These are phyloP conservation scores for Aristolochia californica DNA, from an alignment of 164 flowering plant genomes.

Conservation along the genomic window DNA sequence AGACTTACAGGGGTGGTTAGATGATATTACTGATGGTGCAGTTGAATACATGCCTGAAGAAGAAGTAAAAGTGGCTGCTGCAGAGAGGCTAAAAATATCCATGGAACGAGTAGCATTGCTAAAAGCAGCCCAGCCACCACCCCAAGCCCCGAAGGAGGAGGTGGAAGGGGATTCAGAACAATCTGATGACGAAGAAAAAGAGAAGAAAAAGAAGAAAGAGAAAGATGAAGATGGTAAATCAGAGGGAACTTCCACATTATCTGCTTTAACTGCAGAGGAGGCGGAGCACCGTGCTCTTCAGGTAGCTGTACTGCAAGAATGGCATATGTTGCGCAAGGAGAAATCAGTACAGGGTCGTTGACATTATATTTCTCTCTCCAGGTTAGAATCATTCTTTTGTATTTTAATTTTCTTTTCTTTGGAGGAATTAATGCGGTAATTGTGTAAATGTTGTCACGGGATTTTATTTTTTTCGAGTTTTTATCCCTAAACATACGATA, in stretches of 20 bases:
- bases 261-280: constrained; percentile 75
- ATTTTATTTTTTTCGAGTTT: no score
- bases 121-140: constrained; percentile 79
- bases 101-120: constrained; percentile 86
- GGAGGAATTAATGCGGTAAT: no score
- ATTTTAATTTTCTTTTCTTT: no score
- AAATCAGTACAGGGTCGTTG: constrained; percentile 37
- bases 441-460: no score
- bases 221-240: constrained; percentile 40
- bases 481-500: no score
- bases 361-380: no score
- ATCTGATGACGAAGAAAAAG: constrained; percentile 23
- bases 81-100: constrained; percentile 72
- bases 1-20: constrained; percentile 88
- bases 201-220: constrained; percentile 20
- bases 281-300: constrained; percentile 94
- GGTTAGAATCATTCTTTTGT: background rate
- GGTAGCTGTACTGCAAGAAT: constrained; percentile 86
- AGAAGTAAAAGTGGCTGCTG: constrained; percentile 81
- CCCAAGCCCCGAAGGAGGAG: constrained; percentile 46
- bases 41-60: constrained; percentile 96
- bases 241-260: constrained; percentile 64
- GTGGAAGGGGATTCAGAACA: constrained; percentile 32
- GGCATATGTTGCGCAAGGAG: constrained; percentile 86
- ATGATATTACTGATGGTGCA: constrained; percentile 91